Percentiles rank a stretch among this genome's conserved stretches.
Evolutionary conservation across 1,284 basidiomycete genomes (phyloP).

Genomic region (Ganoderma sp.): DNA sequence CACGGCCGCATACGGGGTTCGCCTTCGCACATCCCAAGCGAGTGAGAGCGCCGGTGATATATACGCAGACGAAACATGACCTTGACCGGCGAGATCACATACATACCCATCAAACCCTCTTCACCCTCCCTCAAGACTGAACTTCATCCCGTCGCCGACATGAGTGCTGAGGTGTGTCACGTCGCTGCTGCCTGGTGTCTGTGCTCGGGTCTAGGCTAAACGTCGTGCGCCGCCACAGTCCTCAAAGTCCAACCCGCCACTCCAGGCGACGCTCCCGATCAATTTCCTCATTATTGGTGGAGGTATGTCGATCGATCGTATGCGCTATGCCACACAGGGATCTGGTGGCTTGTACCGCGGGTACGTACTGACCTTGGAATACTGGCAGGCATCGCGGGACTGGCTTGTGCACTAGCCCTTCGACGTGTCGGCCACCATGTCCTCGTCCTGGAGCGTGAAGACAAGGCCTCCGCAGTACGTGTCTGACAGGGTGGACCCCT

Average conservation of each 20-base stretch:
- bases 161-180: conserved; percentile 17
- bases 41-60: conserved; percentile 10
- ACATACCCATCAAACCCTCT: conserved; percentile 1
- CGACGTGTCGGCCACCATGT: conserved; percentile 60
- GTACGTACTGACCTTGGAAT: neutral
- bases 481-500: neutral
- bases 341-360: neutral
- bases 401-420: conserved; percentile 60
- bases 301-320: conserved; percentile 37
- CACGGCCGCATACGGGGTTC: neutral
- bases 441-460: conserved; percentile 55
- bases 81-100: neutral
- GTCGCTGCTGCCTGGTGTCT: neutral
- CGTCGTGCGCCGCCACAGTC: conserved; percentile 14
- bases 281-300: conserved; percentile 58
- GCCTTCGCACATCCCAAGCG: conserved; percentile 8
- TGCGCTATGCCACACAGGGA: neutral
- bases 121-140: neutral
- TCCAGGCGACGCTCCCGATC: conserved; percentile 43
- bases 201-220: neutral
- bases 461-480: conserved; percentile 44
- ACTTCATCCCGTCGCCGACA: neutral
- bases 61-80: conserved; percentile 8
- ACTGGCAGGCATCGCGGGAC: conserved; percentile 47
- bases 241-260: conserved; percentile 28